Evolutionary conservation across 805 yeast species (phyloP).

Genomic region (Lipomyces yamanashiensis): DNA sequence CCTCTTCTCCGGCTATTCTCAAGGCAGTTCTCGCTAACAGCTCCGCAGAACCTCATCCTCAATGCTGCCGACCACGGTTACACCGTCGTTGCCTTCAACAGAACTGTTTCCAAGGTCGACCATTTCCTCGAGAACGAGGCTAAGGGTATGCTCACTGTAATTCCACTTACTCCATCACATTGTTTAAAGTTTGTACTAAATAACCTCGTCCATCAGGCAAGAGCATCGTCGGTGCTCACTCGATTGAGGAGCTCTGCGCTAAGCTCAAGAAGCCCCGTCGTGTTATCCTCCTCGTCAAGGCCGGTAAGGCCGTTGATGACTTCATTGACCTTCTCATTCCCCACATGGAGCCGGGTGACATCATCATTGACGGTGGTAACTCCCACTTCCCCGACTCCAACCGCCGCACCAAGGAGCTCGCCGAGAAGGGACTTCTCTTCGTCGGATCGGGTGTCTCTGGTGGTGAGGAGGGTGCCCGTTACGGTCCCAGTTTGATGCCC

Average conservation of each 20-base stretch:
- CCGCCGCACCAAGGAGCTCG: conserved; percentile 92
- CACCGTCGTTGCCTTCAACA: conserved; percentile 98
- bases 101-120: conserved; percentile 95
- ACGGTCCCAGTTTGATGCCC: conserved; percentile 99
- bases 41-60: conserved; percentile 74
- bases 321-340: conserved; percentile 89
- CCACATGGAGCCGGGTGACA: conserved; percentile 92
- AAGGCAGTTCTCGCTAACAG: not conserved
- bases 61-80: conserved; percentile 97
- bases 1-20: conserved; percentile 15
- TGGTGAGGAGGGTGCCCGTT: conserved; percentile 99
- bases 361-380: conserved; percentile 99
- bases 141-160: conserved; percentile 64
- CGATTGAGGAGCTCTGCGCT: conserved; percentile 82
- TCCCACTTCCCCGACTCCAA: conserved; percentile 98
- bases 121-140: conserved; percentile 93
- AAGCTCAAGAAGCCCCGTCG: conserved; percentile 97
- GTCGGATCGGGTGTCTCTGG: conserved; percentile 99
- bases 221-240: conserved; percentile 92
- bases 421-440: conserved; percentile 82
- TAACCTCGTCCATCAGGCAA: conserved; percentile 47
- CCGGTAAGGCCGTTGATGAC: conserved; percentile 92
- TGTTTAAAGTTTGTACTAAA: not conserved
- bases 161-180: not conserved
- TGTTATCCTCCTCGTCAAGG: conserved; percentile 91